phyloP scores from a whole-genome alignment of 108 stramenopile genomes.

The Ochromonas danica region DNA sequence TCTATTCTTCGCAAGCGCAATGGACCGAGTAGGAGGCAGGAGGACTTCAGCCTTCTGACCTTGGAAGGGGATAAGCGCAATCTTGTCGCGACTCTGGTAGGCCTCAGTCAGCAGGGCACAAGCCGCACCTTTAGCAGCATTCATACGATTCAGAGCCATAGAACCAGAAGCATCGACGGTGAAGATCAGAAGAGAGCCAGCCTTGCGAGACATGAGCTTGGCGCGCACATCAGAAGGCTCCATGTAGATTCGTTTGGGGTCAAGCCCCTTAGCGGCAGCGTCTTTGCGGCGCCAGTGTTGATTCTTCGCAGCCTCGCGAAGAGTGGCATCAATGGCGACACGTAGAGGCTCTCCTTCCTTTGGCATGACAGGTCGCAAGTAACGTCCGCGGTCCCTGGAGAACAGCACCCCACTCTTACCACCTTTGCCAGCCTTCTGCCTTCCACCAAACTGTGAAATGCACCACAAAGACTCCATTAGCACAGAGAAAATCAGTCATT shows the following conservation, averaged over 20 bases:
- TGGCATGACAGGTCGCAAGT: constrained; percentile 93
- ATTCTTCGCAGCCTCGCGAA: constrained; percentile 89
- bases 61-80: constrained; percentile 91
- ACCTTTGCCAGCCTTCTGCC: constrained; percentile 79
- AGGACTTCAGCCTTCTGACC: constrained; percentile 88
- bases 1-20: constrained; percentile 83
- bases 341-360: constrained; percentile 73
- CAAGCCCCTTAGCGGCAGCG: constrained; percentile 58
- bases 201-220: constrained; percentile 91
- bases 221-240: constrained; percentile 79
- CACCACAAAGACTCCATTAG: neutral
- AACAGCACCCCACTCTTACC: constrained; percentile 92
- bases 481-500: too few species aligned
- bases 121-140: constrained; percentile 92
- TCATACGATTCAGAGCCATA: constrained; percentile 97
- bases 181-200: constrained; percentile 92
- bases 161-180: constrained; percentile 90
- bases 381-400: constrained; percentile 90
- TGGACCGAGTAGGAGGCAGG: constrained; percentile 88
- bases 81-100: constrained; percentile 92
- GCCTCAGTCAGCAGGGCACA: constrained; percentile 88
- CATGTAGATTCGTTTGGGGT: constrained; percentile 84
- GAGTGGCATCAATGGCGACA: constrained; percentile 83
- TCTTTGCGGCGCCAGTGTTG: constrained; percentile 72
- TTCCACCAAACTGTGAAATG: constrained; percentile 57